These are phyloP conservation scores for Lentinula novae-zelandiae DNA, from an alignment of 1,284 basidiomycete species.

Conservation along the genomic window DNA sequence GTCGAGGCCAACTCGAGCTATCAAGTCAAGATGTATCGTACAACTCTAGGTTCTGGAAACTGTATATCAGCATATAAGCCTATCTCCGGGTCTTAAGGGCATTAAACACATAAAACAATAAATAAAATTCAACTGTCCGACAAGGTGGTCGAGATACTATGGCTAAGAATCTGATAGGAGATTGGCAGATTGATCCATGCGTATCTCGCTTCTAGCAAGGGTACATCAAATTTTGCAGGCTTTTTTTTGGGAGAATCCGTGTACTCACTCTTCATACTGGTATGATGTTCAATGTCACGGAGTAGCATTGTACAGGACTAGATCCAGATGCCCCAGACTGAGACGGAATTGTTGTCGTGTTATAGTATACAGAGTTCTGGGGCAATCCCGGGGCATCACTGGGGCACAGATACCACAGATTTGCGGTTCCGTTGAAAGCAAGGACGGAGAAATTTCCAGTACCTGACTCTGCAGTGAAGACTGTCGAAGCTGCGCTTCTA, in stretches of 20 bases:
- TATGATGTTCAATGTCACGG: not conserved
- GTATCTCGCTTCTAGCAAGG: too few species aligned
- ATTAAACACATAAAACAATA: too few species aligned
- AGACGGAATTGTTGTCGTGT: not conserved
- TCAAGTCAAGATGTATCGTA: too few species aligned
- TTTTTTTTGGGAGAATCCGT: not conserved
- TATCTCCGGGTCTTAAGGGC: too few species aligned
- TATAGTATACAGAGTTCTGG: not conserved
- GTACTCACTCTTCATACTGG: not conserved
- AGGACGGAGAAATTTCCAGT: slow-evolving; percentile 21
- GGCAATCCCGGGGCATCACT: not conserved
- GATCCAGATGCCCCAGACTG: not conserved
- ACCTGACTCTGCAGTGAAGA: slow-evolving; percentile 25
- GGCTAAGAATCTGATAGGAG: too few species aligned
- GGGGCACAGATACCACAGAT: slow-evolving; percentile 36
- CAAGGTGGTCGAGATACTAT: too few species aligned
- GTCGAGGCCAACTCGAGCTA: too few species aligned
- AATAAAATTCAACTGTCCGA: too few species aligned
- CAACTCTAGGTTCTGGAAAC: too few species aligned
- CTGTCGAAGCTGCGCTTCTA: slow-evolving; percentile 21
- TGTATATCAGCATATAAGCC: too few species aligned
- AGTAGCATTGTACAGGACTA: not conserved
- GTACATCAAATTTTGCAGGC: not conserved
- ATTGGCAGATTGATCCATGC: too few species aligned
- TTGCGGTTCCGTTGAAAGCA: slow-evolving; percentile 25